phyloP scores from a whole-genome alignment of 306 rosid species.

The Rosa chinensis region DNA sequence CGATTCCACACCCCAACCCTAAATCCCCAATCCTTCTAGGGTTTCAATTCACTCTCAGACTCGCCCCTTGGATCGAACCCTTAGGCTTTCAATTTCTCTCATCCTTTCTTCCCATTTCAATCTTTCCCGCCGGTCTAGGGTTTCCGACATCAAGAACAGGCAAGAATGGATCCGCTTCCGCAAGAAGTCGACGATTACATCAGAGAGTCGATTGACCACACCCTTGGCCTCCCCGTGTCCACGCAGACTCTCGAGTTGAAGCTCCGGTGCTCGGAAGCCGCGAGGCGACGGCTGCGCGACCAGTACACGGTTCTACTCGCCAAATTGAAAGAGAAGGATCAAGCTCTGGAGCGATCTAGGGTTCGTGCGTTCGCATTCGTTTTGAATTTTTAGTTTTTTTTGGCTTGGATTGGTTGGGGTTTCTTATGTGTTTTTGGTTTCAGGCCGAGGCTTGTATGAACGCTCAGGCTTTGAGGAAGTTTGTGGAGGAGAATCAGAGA shows the following conservation, averaged over 20 bases:
- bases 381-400: background rate
- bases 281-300: slow-evolving; percentile 51
- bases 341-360: slow-evolving; percentile 54
- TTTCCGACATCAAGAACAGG: slow-evolving; percentile 15
- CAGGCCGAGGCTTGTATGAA: slow-evolving; percentile 77
- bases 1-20: background rate
- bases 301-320: slow-evolving; percentile 41
- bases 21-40: background rate
- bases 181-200: slow-evolving; percentile 49
- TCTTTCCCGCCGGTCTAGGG: slow-evolving; percentile 6
- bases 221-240: slow-evolving; percentile 58
- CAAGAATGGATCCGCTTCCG: slow-evolving; percentile 57
- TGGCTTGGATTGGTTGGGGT: background rate
- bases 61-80: background rate
- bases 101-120: slow-evolving; percentile 9
- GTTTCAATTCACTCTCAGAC: background rate
- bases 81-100: background rate
- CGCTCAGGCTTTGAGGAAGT: slow-evolving; percentile 81
- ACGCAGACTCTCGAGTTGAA: slow-evolving; percentile 49
- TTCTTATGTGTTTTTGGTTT: background rate
- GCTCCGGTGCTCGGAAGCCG: slow-evolving; percentile 64
- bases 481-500: slow-evolving; percentile 77
- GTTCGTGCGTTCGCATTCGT: slow-evolving; percentile 27
- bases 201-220: slow-evolving; percentile 58
- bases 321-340: slow-evolving; percentile 62